Conservation (phyloP, 202 grass and related monocot species). For the Hordeum pubiflorum region DNA sequence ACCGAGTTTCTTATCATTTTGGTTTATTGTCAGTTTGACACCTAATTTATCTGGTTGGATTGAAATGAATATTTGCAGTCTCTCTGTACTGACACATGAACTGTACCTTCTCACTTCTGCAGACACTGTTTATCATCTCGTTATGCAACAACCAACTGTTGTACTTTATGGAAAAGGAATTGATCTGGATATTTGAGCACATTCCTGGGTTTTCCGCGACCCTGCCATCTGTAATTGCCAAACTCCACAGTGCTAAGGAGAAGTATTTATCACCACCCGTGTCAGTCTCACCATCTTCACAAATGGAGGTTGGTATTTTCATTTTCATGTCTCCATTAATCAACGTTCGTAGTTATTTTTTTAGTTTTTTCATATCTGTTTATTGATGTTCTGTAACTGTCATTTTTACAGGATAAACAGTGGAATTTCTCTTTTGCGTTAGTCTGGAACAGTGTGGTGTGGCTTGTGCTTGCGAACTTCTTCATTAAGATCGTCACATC, state of each 20-base stretch:
- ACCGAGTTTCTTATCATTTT: background rate
- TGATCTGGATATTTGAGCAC: conserved; percentile 76
- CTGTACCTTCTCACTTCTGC: conserved; percentile 22
- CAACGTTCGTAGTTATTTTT: background rate
- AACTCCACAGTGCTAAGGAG: conserved; percentile 67
- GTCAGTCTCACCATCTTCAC: conserved; percentile 26
- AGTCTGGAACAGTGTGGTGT: conserved; percentile 78
- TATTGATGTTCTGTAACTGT: background rate
- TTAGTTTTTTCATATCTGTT: background rate
- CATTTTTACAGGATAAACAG: conserved; percentile 40
- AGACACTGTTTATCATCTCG: conserved; percentile 91
- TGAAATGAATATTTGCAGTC: background rate
- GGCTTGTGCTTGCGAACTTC: conserved; percentile 78
- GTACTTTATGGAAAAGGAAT: conserved; percentile 71
- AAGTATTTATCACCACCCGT: conserved; percentile 67
- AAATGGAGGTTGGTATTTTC: conserved; percentile 47
- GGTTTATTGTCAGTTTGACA: background rate
- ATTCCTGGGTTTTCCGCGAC: conserved; percentile 67
- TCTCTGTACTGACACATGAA: conserved; percentile 8
- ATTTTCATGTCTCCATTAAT: background rate
- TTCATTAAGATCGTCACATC: conserved; percentile 77
- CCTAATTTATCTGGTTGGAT: background rate
- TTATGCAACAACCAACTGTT: conserved; percentile 95
- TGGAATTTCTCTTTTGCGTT: conserved; percentile 86
- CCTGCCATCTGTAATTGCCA: conserved; percentile 66